Evolutionary conservation across 2,329 filamentous ascomycete genomes (phyloP), one percentile per base, ranked within the genome.

Genomic region (Penicillium sp.): DNA sequence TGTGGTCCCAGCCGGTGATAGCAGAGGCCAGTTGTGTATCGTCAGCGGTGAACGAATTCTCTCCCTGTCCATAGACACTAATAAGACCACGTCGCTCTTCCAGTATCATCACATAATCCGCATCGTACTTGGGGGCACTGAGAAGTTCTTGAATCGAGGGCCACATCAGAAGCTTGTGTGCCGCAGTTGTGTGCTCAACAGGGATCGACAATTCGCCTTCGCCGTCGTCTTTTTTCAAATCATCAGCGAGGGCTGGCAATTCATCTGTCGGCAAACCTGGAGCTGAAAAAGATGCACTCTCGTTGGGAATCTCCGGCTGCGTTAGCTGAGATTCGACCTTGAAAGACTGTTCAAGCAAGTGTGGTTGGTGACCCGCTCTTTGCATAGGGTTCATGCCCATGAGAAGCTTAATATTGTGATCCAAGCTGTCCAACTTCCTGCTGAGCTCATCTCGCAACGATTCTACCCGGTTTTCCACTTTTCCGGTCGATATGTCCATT

Each of bases 131-230:
- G 31, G 80, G 78, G 66, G 79, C 64, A 56, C 74, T 54, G 33
- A 90, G 86, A 69, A 97, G 70, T 60, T 82, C 76, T 69, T 81
- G 76, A 54, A 95, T 91, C 0, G 87, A 83, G 0, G 83, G 83
- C 87, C 89, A 92, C 47, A 84, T 81, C 27, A 98, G 78, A 19
- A 98, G 79, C 60, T 92, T 85, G 50, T 95, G 90, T 1, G 92
- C 92, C n/a, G 91, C 86, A 0, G 93, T 97, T 0, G 91, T 96
- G 69, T 98, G 93, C 64, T 96, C 90, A 27, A 87, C 84, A 1
- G 91, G 90, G 55, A 96, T 90, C 1, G 89, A 85, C 14, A 90
- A 84, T 62, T 87, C 82, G 47, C 85, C 86, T 27, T 74, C 72
- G 29, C 75, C 71, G 6, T 69, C 66, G 14, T 52, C 56, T 29